Percentiles rank a stretch among this genome's conserved stretches.
Evolutionary conservation across 2,329 filamentous ascomycete species (phyloP).

Genomic region (Phyllosticta ampelicida): DNA sequence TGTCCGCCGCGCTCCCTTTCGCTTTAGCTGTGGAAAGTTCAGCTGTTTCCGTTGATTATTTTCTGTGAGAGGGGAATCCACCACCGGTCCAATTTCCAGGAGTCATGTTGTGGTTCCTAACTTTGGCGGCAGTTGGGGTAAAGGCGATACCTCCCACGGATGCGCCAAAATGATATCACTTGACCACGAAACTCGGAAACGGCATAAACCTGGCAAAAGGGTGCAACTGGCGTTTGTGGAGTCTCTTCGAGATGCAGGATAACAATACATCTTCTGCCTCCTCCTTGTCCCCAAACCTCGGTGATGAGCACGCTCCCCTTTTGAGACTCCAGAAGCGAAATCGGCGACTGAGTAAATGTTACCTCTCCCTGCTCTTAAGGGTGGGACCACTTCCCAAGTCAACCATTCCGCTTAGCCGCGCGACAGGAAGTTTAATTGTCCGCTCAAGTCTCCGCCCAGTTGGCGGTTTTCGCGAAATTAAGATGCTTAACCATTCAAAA

Average conservation of each 20-base stretch:
- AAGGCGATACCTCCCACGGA: not conserved
- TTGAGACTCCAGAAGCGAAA: not conserved
- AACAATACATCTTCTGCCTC: not conserved
- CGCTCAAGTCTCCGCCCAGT: not conserved
- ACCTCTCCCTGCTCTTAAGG: not conserved
- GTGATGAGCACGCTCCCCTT: not conserved
- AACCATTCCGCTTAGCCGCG: not conserved
- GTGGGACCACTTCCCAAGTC: not conserved
- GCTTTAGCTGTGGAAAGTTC: constrained; percentile 39
- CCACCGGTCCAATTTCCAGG: not conserved
- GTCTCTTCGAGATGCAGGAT: not conserved
- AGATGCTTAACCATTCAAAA: not conserved
- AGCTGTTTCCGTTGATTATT: constrained; percentile 42
- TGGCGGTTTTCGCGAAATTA: not conserved
- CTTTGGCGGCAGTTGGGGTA: not conserved
- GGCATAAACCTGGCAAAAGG: not conserved
- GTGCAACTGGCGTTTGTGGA: not conserved
- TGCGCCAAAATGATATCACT: not conserved
- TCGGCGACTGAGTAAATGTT: not conserved
- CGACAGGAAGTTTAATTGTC: not conserved
- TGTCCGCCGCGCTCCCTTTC: constrained; percentile 39
- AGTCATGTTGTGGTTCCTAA: not conserved
- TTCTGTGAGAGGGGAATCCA: not conserved
- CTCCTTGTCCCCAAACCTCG: not conserved
- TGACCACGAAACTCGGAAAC: not conserved